Conservation (phyloP, 306 rosid species). For the Vigna radiata region DNA sequence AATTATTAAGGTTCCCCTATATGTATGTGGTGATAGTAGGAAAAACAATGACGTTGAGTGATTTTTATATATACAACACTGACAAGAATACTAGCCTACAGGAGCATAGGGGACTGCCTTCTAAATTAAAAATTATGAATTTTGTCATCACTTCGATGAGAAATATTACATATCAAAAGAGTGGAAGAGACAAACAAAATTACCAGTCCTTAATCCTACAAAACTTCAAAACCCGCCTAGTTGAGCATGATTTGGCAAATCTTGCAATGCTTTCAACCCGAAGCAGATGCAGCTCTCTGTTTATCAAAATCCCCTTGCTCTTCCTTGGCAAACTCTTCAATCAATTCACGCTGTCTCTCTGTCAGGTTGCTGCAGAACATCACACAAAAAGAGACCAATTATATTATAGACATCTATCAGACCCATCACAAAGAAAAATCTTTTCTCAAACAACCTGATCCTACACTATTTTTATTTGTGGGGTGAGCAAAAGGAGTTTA, state of each 20-base stretch:
- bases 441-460: neutral
- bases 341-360: slow-evolving; percentile 76
- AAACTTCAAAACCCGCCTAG: slow-evolving; percentile 53
- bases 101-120: slow-evolving; percentile 35
- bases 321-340: slow-evolving; percentile 89
- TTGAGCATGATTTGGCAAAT: slow-evolving; percentile 32
- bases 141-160: slow-evolving; percentile 13
- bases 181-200: slow-evolving; percentile 32
- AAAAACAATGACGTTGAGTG: slow-evolving; percentile 17
- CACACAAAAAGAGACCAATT: slow-evolving; percentile 18
- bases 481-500: neutral
- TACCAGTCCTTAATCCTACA: slow-evolving; percentile 61
- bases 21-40: neutral
- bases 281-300: slow-evolving; percentile 62
- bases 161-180: slow-evolving; percentile 55
- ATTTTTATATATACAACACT: slow-evolving; percentile 44
- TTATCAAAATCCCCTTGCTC: slow-evolving; percentile 63
- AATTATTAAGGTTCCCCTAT: neutral
- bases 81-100: slow-evolving; percentile 21
- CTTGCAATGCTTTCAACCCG: slow-evolving; percentile 54
- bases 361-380: slow-evolving; percentile 71
- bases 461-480: neutral
- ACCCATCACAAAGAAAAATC: neutral
- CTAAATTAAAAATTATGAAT: slow-evolving; percentile 21
- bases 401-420: neutral